A percentile compares a stretch with the other conserved stretches of the same genome.
These are phyloP conservation scores for Torulaspora gathmanii DNA, from an alignment of 805 yeast species.

Conservation along the genomic window DNA sequence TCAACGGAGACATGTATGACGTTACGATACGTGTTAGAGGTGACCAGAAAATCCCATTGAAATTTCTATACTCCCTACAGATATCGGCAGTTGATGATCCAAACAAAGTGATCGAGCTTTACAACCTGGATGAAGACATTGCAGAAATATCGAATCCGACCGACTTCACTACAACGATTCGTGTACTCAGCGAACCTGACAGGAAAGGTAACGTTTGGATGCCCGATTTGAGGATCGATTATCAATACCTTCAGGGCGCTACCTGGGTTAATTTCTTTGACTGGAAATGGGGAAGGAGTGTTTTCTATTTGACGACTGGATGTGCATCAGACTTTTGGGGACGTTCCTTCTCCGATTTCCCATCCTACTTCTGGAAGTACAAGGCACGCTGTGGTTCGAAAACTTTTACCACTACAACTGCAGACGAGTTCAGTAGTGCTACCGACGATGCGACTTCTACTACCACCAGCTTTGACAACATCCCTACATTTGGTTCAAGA, in stretches of 20 bases:
- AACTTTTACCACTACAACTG: not conserved
- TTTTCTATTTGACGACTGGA: slow-evolving; percentile 21
- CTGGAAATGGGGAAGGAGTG: slow-evolving; percentile 19
- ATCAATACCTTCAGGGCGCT: slow-evolving; percentile 16
- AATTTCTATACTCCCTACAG: slow-evolving; percentile 15
- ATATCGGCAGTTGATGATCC: slow-evolving; percentile 21
- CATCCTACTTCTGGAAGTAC: slow-evolving; percentile 19
- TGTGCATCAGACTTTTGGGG: slow-evolving; percentile 20
- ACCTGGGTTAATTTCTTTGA: slow-evolving; percentile 6
- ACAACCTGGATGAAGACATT: slow-evolving; percentile 17
- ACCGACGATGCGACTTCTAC: not conserved
- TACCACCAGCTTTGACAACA: not conserved
- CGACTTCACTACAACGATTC: slow-evolving; percentile 21
- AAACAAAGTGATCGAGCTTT: slow-evolving; percentile 13
- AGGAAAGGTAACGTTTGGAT: slow-evolving; percentile 15
- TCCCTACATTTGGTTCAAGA: slow-evolving; percentile 2
- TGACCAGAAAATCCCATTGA: slow-evolving; percentile 15
- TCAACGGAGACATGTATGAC: slow-evolving; percentile 13
- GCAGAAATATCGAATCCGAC: slow-evolving; percentile 18
- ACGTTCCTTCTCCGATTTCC: slow-evolving; percentile 21
- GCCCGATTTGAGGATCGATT: slow-evolving; percentile 23
- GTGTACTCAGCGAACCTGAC: slow-evolving; percentile 13
- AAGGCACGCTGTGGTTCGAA: slow-evolving; percentile 1
- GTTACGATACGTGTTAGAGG: slow-evolving; percentile 22
- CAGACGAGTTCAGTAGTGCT: not conserved